Base-by-base conservation (phyloP, 2,329 filamentous ascomycete genomes). In the Bipolaris oryzae region DNA sequence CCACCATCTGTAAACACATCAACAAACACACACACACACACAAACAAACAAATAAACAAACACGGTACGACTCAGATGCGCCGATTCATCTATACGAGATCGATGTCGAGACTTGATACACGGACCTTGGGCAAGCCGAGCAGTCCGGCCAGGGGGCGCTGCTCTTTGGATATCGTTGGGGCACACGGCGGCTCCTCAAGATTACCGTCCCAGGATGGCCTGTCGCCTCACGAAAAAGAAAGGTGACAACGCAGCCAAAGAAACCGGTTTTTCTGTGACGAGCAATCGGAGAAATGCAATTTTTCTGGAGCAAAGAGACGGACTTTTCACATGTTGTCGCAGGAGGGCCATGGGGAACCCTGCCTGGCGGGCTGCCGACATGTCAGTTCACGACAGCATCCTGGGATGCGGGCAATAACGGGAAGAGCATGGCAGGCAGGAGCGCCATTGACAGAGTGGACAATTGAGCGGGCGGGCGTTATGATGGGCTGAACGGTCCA, bases 401-500 rank as follows among this genome's bases (percentile, higher is more conserved):
- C 31, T 31, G 28, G 35, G 20, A 25, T 35, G 35, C 21, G 35
- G 31, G 48, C 11, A 21, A 20, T 9, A 13, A 33, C 16, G 11
- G 15, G 25, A 28, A 28, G 25, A 20, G 39, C 37, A 42, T 16
- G 44, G 38, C 25, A 37, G 38, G 28, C 38, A 25, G 21, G 18
- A 33, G 41, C 33, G 51, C 42, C 23, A 51, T 1, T 45, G 53
- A 42, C 49, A 42, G 7, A 44, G 38, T 7, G 33, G 13, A 48
- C 16, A 11, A 38, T 33, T 39, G 39, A 41, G 41, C 39, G 42
- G 45, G 35, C 34, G 42, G 44, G 31, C 38, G 34, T 31, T n/a
- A 39, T 44, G 35, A 49, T 46, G 25, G 25, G 50, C n/a, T 13
- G 23, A 50, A 35, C 41, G 21, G 21, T 50, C 46, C 57, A 57